Conservation (phyloP, 768 basidiomycete genomes). For the Tricholomella constricta region DNA sequence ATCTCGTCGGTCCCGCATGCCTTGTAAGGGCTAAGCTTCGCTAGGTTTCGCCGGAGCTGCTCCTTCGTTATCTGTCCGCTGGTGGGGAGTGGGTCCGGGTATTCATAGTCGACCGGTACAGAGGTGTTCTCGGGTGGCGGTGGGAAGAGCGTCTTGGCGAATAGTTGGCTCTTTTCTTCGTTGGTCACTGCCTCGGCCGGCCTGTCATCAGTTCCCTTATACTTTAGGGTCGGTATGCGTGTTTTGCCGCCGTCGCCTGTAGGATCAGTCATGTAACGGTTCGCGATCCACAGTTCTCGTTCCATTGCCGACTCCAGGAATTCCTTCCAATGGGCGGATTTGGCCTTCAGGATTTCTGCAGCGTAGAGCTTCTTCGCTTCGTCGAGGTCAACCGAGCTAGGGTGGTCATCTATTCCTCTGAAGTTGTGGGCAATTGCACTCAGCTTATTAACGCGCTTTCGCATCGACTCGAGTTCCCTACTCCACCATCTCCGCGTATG, state of each 20-base stretch:
- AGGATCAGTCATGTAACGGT: slow-evolving; percentile 11
- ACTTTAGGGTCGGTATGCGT: slow-evolving; percentile 11
- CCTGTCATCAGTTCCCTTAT: background rate
- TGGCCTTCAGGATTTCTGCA: background rate
- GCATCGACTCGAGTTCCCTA: background rate
- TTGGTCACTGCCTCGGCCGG: background rate
- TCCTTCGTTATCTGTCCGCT: background rate
- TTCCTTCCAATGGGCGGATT: slow-evolving; percentile 13
- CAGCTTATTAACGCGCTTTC: background rate
- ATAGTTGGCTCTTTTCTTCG: background rate
- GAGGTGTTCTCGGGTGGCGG: background rate
- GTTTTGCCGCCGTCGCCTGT: slow-evolving; percentile 4
- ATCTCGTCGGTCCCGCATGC: slow-evolving; percentile 27
- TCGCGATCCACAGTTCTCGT: slow-evolving; percentile 18
- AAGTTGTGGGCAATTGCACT: background rate
- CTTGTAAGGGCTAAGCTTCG: slow-evolving; percentile 34
- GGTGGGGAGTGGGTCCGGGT: background rate
- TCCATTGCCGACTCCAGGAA: slow-evolving; percentile 21
- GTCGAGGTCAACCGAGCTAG: background rate
- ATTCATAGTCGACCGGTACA: background rate
- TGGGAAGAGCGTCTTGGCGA: background rate
- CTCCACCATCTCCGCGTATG: background rate
- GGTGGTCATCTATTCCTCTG: background rate
- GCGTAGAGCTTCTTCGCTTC: background rate
- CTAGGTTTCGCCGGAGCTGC: slow-evolving; percentile 22